phyloP scores from a whole-genome alignment of 306 rosid genomes.

The Astragalus membranaceus region DNA sequence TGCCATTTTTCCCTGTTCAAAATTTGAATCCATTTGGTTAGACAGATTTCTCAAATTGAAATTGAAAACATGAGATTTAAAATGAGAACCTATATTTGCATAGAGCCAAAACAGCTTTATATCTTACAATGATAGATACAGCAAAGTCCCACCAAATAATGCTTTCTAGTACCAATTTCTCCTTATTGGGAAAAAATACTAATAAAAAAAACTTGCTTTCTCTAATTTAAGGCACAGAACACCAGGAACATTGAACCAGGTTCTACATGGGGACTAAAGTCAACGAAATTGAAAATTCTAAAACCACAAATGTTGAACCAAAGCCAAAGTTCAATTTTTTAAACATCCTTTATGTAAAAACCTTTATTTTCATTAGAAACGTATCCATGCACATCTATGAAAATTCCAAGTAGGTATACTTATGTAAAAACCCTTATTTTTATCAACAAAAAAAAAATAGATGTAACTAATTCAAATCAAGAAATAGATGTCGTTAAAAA shows the following conservation, averaged over 20 bases:
- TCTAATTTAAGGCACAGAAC: not conserved
- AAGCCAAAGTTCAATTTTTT: not conserved
- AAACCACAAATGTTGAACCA: not conserved
- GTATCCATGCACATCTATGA: too few species aligned
- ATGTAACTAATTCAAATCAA: not conserved
- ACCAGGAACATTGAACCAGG: not conserved
- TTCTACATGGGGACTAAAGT: not conserved
- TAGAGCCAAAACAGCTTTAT: not conserved
- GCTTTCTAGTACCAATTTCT: not conserved
- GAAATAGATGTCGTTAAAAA: not conserved
- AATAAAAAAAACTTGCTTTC: not conserved
- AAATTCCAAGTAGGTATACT: not conserved
- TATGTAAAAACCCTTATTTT: not conserved
- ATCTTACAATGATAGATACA: not conserved
- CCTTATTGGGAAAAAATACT: not conserved
- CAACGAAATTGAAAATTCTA: not conserved
- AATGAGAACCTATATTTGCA: not conserved
- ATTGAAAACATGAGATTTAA: not conserved
- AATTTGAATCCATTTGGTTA: conserved; percentile 2
- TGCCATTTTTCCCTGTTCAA: conserved; percentile 46
- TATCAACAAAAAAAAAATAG: not conserved
- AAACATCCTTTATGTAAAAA: not conserved
- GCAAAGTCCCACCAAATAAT: not conserved
- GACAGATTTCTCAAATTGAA: not conserved
- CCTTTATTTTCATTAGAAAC: not conserved